Conservation (phyloP, 768 basidiomycete genomes). For the Boletus sensibilis region DNA sequence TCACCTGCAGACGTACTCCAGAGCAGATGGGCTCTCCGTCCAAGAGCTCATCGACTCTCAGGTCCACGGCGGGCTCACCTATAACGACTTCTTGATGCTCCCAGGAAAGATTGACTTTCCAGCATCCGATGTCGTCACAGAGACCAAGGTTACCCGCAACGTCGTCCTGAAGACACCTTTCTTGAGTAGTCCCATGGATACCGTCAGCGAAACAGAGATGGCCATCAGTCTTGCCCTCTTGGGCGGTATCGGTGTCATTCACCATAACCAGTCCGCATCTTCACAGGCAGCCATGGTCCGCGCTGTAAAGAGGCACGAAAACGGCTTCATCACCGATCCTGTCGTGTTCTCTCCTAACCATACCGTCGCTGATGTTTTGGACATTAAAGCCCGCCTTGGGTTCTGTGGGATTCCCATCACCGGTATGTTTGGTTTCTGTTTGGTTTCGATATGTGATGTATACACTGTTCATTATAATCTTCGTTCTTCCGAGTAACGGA, state of each 20-base stretch:
- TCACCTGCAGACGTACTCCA: slow-evolving; percentile 67
- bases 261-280: slow-evolving; percentile 86
- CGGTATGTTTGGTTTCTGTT: slow-evolving; percentile 53
- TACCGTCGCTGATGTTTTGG: slow-evolving; percentile 83
- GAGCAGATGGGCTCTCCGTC: slow-evolving; percentile 81
- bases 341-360: slow-evolving; percentile 80
- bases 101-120: slow-evolving; percentile 96
- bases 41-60: slow-evolving; percentile 85
- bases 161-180: slow-evolving; percentile 93
- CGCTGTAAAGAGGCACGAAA: slow-evolving; percentile 97
- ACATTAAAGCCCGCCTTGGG: slow-evolving; percentile 87
- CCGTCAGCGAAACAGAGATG: slow-evolving; percentile 95
- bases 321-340: slow-evolving; percentile 96
- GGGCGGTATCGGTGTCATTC: slow-evolving; percentile 97
- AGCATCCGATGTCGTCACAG: slow-evolving; percentile 74
- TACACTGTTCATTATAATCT: slow-evolving; percentile 56
- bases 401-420: slow-evolving; percentile 98
- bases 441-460: slow-evolving; percentile 42
- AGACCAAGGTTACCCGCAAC: slow-evolving; percentile 87
- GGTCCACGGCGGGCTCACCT: slow-evolving; percentile 89
- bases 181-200: slow-evolving; percentile 99
- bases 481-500: slow-evolving; percentile 89
- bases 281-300: slow-evolving; percentile 96
- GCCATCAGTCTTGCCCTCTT: slow-evolving; percentile 91
- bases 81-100: slow-evolving; percentile 94